A percentile compares a stretch with the other conserved stretches of the same genome.
Evolutionary conservation across 441 rosid genomes (phyloP).

Genomic region (Dalechampia spathulata): DNA sequence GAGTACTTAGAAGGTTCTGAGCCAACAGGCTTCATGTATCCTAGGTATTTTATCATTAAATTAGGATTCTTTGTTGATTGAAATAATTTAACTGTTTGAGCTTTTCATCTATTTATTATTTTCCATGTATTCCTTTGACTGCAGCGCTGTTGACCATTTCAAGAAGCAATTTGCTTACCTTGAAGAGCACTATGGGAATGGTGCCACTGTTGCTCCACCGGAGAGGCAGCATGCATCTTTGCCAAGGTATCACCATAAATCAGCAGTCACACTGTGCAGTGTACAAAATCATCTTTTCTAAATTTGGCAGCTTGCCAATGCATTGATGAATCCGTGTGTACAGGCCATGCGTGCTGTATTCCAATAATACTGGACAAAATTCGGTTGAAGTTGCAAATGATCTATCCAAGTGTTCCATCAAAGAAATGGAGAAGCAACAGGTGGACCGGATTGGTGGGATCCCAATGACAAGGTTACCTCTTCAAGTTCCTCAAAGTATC

Average conservation of each 20-base stretch:
- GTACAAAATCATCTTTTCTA: not conserved
- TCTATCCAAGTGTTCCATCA: conserved; percentile 75
- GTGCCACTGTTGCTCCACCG: conserved; percentile 65
- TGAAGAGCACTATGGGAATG: conserved; percentile 88
- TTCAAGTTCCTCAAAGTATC: conserved; percentile 67
- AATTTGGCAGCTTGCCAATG: not conserved
- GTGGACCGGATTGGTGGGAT: conserved; percentile 51
- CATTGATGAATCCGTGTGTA: conserved; percentile 18
- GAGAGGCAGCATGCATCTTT: conserved; percentile 94
- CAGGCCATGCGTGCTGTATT: conserved; percentile 84
- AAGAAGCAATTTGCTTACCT: conserved; percentile 95
- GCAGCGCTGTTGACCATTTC: conserved; percentile 96
- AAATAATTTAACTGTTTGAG: not conserved
- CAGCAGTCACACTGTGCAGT: not conserved
- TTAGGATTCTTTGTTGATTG: not conserved
- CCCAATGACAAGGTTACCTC: conserved; percentile 74
- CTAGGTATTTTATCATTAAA: conserved; percentile 43
- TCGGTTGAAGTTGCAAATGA: conserved; percentile 59
- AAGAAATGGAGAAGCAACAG: conserved; percentile 57
- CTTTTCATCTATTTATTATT: not conserved
- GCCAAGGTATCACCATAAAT: conserved; percentile 50
- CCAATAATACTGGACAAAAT: conserved; percentile 52
- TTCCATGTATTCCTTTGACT: conserved; percentile 6
- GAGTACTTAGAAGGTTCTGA: conserved; percentile 82
- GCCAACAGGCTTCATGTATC: conserved; percentile 92